Evolutionary conservation across 345 rosid genomes (phyloP).

Genomic region (Capsella bursapastoris): DNA sequence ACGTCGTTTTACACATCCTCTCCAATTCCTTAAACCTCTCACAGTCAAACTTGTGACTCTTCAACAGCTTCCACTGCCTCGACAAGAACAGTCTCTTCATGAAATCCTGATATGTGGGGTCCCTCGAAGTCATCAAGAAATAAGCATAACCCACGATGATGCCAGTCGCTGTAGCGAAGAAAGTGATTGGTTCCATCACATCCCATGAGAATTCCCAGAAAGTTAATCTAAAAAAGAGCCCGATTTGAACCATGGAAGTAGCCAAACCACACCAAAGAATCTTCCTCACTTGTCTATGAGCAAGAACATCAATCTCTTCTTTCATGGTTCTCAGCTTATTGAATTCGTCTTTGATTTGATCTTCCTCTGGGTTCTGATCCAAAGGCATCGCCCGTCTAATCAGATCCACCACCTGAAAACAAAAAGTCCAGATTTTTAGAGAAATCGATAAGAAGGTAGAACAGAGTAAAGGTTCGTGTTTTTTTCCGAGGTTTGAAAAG

Average conservation of each 20-base stretch:
- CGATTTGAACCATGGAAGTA: constrained; percentile 58
- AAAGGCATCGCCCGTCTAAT: constrained; percentile 77
- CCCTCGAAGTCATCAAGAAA: constrained; percentile 84
- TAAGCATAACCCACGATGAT: constrained; percentile 85
- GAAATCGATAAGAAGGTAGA: neutral
- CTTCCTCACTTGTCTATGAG: constrained; percentile 86
- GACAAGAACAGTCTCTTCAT: constrained; percentile 89
- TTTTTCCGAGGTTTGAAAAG: neutral
- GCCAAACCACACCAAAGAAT: constrained; percentile 82
- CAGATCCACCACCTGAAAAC: constrained; percentile 82
- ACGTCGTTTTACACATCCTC: constrained; percentile 54
- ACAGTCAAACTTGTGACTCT: constrained; percentile 64
- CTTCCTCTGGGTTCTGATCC: constrained; percentile 71
- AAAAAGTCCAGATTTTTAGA: neutral
- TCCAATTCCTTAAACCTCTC: constrained; percentile 75
- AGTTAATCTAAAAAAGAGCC: constrained; percentile 83
- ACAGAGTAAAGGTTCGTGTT: neutral
- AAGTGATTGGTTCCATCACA: constrained; percentile 95
- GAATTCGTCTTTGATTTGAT: constrained; percentile 72
- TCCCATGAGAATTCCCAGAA: constrained; percentile 99
- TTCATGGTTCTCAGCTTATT: constrained; percentile 62
- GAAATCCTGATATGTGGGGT: constrained; percentile 90
- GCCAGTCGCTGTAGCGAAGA: constrained; percentile 74
- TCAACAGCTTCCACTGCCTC: constrained; percentile 80
- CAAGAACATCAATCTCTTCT: constrained; percentile 79